Evolutionary conservation across 371 early-diverging fungal genomes (phyloP), one percentile per base, ranked within the genome.

Genomic region (Mortierella sp.): DNA sequence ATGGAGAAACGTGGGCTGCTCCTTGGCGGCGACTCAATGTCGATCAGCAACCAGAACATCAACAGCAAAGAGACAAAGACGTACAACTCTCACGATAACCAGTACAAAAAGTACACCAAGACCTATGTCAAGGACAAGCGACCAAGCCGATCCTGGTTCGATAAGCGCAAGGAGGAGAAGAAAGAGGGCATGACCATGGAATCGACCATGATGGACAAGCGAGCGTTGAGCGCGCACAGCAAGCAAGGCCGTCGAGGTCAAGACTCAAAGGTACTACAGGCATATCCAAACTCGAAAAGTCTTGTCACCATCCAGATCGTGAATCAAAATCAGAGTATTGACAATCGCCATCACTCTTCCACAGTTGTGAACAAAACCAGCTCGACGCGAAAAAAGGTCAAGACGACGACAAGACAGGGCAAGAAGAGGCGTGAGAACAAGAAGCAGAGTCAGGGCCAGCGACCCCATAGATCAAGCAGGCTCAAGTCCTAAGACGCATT

Each of bases 241-340:
- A 48, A 30, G 15, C 16, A 47, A 55, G 43, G 60, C 52, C 29
- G 65, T 29, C 18, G 47, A 45, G 37, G 37, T 45, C 56, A 59
- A 7, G 43, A 47, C 2, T 46, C 55, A 26, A 37, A 37, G 37
- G 37, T 37, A 37, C 37, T 37, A 9, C 37, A 37, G 37, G 37
- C 37, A 37, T 9, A 37, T 37, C 21, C 53, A 53, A 3, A 53
- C 19, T 2, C 37, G 37, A 37, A 64, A 26, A 68, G 62, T 26
- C 63, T 68, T 23, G 73, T 73, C 46, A 63, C 37, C 16, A 63
- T 73, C 45, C 68, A 73, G 44, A 67, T 73, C 21, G 21, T 66
- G 7, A 73, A 67, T 12, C 67, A 67, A 16, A 73, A 73, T 57
- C 64, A 73, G 30, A 62, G 29, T 23, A 64, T 46, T 45, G 64